phyloP scores from a whole-genome alignment of 192 early-diverging fungal species.

The Allomyces macrogynus region DNA sequence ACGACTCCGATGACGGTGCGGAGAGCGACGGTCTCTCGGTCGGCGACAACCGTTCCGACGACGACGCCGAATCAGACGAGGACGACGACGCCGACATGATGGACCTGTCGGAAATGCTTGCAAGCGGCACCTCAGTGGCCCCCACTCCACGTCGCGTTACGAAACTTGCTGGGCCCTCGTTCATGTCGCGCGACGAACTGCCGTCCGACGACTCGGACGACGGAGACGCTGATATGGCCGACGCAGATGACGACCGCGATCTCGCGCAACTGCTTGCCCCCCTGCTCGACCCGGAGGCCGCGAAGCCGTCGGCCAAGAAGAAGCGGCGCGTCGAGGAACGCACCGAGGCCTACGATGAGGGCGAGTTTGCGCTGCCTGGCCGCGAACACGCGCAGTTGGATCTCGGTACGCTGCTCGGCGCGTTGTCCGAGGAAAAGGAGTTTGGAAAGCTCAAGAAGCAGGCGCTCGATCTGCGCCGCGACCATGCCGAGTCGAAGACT shows the following conservation, averaged over 20 bases:
- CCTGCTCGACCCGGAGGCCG: no score
- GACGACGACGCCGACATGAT: slow-evolving; percentile 28
- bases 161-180: neutral
- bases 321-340: slow-evolving; percentile 21
- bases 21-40: slow-evolving; percentile 3
- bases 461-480: slow-evolving; percentile 25
- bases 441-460: slow-evolving; percentile 48
- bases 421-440: slow-evolving; percentile 35
- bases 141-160: no score
- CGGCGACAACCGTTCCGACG: slow-evolving; percentile 13
- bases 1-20: slow-evolving; percentile 15
- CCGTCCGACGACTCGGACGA: slow-evolving; percentile 5
- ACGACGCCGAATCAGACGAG: slow-evolving; percentile 18
- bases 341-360: slow-evolving; percentile 51
- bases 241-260: slow-evolving; percentile 3
- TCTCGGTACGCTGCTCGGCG: slow-evolving; percentile 49
- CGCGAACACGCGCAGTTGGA: slow-evolving; percentile 43
- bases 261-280: no score
- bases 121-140: neutral
- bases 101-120: slow-evolving; percentile 21
- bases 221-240: slow-evolving; percentile 6
- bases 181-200: neutral
- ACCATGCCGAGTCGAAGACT: slow-evolving; percentile 15
- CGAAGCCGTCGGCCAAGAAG: no score
- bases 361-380: slow-evolving; percentile 42